Percentiles rank a stretch among this genome's conserved stretches.
phyloP scores from a whole-genome alignment of 306 rosid genomes.

The Prunus padus region DNA sequence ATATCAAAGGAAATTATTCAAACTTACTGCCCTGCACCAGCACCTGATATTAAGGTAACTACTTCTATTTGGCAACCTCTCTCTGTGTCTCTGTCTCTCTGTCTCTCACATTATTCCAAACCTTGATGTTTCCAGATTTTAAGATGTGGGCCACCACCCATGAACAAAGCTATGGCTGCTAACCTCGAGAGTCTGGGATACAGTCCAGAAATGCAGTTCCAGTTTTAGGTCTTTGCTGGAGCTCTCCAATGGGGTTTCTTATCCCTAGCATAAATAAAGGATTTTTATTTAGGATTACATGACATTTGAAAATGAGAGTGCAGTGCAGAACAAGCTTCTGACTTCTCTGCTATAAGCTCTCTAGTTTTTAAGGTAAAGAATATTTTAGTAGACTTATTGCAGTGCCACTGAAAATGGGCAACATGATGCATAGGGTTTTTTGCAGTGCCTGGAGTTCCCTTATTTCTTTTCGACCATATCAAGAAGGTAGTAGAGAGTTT shows the following conservation, averaged over 20 bases:
- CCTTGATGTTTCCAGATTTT: constrained; percentile 29
- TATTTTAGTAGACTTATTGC: too few relatives aligned
- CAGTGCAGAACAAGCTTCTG: too few relatives aligned
- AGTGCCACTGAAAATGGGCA: too few relatives aligned
- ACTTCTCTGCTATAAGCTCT: too few relatives aligned
- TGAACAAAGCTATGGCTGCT: constrained; percentile 57
- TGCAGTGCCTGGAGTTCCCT: too few relatives aligned
- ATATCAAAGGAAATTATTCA: constrained; percentile 49
- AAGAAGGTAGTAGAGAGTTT: too few relatives aligned
- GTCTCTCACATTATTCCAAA: not conserved
- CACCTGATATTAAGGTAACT: constrained; percentile 44
- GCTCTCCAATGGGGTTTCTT: not conserved
- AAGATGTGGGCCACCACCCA: constrained; percentile 58
- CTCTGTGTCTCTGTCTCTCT: not conserved
- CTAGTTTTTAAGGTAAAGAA: too few relatives aligned
- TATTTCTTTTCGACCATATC: too few relatives aligned
- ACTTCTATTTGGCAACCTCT: not conserved
- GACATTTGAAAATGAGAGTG: too few relatives aligned
- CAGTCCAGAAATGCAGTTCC: constrained; percentile 44
- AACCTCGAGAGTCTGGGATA: constrained; percentile 41
- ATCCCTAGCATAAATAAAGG: not conserved
- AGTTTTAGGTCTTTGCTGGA: constrained; percentile 34
- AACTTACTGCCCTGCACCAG: constrained; percentile 46
- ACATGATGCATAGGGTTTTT: too few relatives aligned
- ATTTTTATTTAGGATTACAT: not conserved